Evolutionary conservation across 1,284 basidiomycete genomes (phyloP).

Genomic region (Ustilago curta): DNA sequence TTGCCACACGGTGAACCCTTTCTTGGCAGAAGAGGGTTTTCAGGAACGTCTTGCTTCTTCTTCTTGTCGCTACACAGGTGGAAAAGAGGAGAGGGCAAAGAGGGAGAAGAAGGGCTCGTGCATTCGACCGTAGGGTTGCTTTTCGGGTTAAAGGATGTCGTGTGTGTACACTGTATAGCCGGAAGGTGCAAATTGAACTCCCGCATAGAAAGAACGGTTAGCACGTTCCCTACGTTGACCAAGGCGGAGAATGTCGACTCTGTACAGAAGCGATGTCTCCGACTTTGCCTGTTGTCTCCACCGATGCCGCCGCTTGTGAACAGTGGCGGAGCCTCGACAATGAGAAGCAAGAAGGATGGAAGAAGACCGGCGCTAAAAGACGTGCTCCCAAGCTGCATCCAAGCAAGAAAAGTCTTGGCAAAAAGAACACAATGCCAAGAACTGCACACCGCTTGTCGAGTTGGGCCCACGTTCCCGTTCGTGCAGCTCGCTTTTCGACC

Average conservation of each 20-base stretch:
- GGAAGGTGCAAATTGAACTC: conserved; percentile 22
- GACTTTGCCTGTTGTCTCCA: conserved; percentile 3
- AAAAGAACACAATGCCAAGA: conserved; percentile 16
- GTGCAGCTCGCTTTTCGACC: conserved; percentile 2
- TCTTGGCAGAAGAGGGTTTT: neutral
- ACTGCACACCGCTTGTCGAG: conserved; percentile 26
- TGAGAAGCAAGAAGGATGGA: too few species aligned
- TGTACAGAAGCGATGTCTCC: neutral
- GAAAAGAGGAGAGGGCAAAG: neutral
- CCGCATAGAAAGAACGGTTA: neutral
- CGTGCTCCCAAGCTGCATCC: too few species aligned
- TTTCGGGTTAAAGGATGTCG: conserved; percentile 9
- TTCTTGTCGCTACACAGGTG: conserved; percentile 4
- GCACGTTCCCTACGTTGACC: conserved; percentile 16
- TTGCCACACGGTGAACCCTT: neutral
- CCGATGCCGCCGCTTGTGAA: conserved; percentile 31
- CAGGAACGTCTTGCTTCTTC: conserved; percentile 9
- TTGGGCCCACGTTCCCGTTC: conserved; percentile 18
- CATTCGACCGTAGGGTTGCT: neutral
- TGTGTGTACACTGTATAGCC: conserved; percentile 7
- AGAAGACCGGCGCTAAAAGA: conserved; percentile 1
- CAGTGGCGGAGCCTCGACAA: neutral
- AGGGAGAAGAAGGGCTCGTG: neutral
- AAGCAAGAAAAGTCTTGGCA: neutral
- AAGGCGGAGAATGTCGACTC: neutral